A percentile compares a stretch with the other conserved stretches of the same genome.
Conservation (phyloP, 1,284 basidiomycete species). For the Ganoderma lucidum region DNA sequence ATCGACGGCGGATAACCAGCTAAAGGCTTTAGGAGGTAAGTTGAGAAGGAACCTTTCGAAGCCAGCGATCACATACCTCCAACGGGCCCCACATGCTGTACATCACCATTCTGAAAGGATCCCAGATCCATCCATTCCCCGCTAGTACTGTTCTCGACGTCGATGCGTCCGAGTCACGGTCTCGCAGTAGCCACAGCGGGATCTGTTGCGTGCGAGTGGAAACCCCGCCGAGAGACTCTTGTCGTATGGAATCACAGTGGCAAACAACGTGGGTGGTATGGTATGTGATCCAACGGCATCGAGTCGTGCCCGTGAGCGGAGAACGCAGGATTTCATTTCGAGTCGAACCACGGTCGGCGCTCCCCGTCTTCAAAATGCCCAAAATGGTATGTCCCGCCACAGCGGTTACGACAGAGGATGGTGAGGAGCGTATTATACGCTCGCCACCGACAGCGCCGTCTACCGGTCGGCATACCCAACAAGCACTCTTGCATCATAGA, state of each 20-base stretch:
- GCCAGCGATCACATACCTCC: not conserved
- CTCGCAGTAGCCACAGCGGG: no score
- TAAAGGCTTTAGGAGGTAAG: not conserved
- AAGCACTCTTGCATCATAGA: not conserved
- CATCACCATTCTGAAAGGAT: not conserved
- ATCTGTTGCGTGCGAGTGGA: not conserved
- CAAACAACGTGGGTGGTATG: not conserved
- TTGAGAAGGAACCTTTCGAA: not conserved
- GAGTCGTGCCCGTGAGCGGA: not conserved
- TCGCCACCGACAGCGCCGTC: not conserved
- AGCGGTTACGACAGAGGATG: not conserved
- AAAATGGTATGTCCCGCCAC: slow-evolving; percentile 3
- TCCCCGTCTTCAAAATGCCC: not conserved
- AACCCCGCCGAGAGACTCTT: not conserved
- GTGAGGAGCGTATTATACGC: no score
- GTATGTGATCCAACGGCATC: not conserved
- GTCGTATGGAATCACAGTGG: not conserved
- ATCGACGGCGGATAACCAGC: not conserved
- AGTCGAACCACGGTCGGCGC: not conserved
- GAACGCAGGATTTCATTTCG: not conserved
- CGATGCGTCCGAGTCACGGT: no score
- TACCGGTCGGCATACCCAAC: not conserved
- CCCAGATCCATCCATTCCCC: not conserved
- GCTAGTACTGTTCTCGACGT: not conserved
- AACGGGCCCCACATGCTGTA: not conserved